Percentiles rank a stretch among this genome's conserved stretches.
Conservation (phyloP, 768 basidiomycete genomes). For the Serendipita sp. region DNA sequence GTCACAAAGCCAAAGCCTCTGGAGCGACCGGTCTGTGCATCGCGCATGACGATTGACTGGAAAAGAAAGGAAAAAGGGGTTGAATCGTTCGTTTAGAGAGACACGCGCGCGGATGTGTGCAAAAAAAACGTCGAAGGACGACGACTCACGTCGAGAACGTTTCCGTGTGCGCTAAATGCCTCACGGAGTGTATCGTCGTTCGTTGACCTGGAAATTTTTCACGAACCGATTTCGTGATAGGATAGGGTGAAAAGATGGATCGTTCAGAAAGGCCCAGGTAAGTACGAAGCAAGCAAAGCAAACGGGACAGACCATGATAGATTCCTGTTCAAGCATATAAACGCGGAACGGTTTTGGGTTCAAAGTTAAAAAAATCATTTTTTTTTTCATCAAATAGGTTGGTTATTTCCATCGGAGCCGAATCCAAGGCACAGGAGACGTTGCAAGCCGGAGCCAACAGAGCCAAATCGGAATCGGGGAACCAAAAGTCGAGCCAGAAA, state of each 20-base stretch:
- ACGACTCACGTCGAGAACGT: constrained; percentile 81
- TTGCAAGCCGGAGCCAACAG: too few relatives aligned
- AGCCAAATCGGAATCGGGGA: too few relatives aligned
- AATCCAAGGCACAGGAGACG: too few relatives aligned
- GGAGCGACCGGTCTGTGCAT: constrained; percentile 92
- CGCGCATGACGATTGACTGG: constrained; percentile 95
- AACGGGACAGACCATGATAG: constrained; percentile 2
- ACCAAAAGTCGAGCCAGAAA: not conserved
- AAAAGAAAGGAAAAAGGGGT: constrained; percentile 13
- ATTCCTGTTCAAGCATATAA: constrained; percentile 15
- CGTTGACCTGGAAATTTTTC: constrained; percentile 94
- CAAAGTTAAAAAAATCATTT: too few relatives aligned
- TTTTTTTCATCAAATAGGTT: not conserved
- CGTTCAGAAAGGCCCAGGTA: constrained; percentile 29
- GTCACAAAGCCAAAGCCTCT: constrained; percentile 97
- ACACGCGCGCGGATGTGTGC: not conserved
- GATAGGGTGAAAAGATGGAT: constrained; percentile 21
- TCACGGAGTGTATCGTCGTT: constrained; percentile 79
- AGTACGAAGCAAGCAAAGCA: not conserved
- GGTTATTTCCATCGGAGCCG: not conserved
- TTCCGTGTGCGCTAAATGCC: constrained; percentile 69
- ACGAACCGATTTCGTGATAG: constrained; percentile 20
- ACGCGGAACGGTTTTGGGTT: not conserved
- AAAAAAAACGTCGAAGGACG: constrained; percentile 14
- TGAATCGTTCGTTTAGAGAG: constrained; percentile 11